Evolutionary conservation across 2,329 filamentous ascomycete species (phyloP).

Genomic region (Cladophialophora immunda): DNA sequence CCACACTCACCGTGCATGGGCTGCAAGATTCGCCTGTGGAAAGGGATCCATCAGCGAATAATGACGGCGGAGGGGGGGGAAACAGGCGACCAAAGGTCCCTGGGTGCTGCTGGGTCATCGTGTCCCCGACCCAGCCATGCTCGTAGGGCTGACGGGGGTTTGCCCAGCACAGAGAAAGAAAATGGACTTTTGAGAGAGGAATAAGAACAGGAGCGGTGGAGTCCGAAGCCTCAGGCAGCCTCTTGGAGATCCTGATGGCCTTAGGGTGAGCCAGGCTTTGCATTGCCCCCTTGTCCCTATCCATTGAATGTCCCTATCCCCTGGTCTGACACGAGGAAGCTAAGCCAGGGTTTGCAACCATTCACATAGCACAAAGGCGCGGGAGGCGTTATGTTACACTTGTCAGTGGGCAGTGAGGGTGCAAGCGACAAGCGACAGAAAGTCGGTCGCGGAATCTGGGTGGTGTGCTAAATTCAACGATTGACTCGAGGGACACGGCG

Average conservation of each 20-base stretch:
- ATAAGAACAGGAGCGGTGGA: background rate
- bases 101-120: background rate
- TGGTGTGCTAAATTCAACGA: slow-evolving; percentile 34
- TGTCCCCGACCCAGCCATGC: slow-evolving; percentile 1
- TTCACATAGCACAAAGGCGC: slow-evolving; percentile 1
- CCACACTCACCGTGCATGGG: slow-evolving; percentile 20
- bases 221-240: slow-evolving; percentile 17
- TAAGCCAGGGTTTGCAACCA: slow-evolving; percentile 9
- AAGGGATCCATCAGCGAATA: background rate
- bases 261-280: slow-evolving; percentile 22
- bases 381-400: slow-evolving; percentile 30
- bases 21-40: slow-evolving; percentile 4
- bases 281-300: slow-evolving; percentile 12
- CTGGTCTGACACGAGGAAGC: slow-evolving; percentile 7
- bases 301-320: background rate
- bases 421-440: slow-evolving; percentile 6
- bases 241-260: slow-evolving; percentile 7
- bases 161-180: slow-evolving; percentile 3
- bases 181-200: slow-evolving; percentile 25
- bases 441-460: slow-evolving; percentile 8
- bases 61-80: background rate
- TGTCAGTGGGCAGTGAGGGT: slow-evolving; percentile 32
- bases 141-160: slow-evolving; percentile 35
- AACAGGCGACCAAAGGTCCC: slow-evolving; percentile 18
- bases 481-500: slow-evolving; percentile 16